phyloP scores from a whole-genome alignment of 495 filamentous ascomycete genomes.

The Staphylotrichum longicolle region DNA sequence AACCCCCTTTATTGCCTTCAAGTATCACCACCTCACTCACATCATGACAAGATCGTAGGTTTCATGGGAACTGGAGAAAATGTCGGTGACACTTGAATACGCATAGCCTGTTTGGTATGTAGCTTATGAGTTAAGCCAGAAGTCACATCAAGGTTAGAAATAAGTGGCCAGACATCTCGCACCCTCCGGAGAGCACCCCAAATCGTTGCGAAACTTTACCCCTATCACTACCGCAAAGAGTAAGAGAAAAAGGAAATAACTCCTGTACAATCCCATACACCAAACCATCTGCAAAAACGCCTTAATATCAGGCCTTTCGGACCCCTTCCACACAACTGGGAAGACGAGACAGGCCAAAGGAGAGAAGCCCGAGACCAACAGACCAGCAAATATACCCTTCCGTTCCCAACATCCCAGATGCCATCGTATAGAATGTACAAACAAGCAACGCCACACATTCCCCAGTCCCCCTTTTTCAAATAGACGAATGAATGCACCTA shows the following conservation, averaged over 20 bases:
- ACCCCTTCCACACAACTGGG: neutral
- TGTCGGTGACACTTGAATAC: too few relatives aligned
- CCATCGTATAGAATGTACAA: neutral
- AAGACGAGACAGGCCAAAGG: neutral
- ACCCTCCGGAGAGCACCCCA: too few relatives aligned
- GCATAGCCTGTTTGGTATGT: too few relatives aligned
- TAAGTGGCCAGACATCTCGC: too few relatives aligned
- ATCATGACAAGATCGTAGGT: too few relatives aligned
- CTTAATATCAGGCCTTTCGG: neutral
- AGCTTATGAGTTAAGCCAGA: too few relatives aligned
- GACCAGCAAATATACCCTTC: neutral
- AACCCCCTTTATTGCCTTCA: slow-evolving; percentile 1
- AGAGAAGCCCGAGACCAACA: neutral
- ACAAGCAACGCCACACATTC: neutral
- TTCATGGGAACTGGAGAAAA: too few relatives aligned
- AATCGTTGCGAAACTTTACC: neutral
- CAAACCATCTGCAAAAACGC: neutral
- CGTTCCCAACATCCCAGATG: neutral
- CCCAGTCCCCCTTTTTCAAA: too few relatives aligned
- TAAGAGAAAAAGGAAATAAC: neutral
- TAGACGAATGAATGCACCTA: neutral
- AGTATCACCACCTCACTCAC: too few relatives aligned
- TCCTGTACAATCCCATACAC: neutral
- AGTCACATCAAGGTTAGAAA: too few relatives aligned
- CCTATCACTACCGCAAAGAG: neutral